phyloP scores from a whole-genome alignment of 1,284 basidiomycete species.

The Ganoderma multipileum region DNA sequence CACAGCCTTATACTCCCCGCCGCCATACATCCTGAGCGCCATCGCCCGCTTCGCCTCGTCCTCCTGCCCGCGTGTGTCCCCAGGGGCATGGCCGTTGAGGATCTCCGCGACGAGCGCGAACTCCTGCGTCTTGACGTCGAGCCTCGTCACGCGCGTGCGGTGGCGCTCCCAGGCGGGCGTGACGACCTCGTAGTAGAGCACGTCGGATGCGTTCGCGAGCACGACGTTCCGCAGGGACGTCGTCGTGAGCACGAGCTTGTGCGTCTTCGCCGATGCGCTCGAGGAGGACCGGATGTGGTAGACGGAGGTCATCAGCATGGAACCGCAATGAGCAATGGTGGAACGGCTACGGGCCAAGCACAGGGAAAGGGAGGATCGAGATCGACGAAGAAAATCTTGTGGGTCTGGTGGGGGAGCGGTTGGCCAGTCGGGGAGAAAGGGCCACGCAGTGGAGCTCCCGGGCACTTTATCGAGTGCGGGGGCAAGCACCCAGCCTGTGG shows the following conservation, averaged over 20 bases:
- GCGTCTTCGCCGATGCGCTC: conserved; percentile 32
- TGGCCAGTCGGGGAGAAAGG: not conserved
- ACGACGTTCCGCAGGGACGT: conserved; percentile 46
- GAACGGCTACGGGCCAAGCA: conserved; percentile 1
- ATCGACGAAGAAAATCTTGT: not conserved
- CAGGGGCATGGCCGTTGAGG: conserved; percentile 38
- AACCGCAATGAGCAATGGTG: not conserved
- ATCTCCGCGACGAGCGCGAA: conserved; percentile 46
- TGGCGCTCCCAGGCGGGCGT: conserved; percentile 49
- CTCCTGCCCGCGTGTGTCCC: conserved; percentile 8
- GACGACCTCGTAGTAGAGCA: conserved; percentile 49
- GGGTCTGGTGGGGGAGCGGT: not conserved
- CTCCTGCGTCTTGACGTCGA: conserved; percentile 42
- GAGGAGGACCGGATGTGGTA: conserved; percentile 23
- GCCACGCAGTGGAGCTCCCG: conserved; percentile 7
- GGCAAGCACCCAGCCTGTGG: conserved; percentile 11
- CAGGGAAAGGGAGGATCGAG: conserved; percentile 4
- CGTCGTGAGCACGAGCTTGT: conserved; percentile 48
- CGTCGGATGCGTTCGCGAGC: conserved; percentile 46
- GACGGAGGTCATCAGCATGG: conserved; percentile 18
- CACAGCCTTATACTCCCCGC: conserved; percentile 35
- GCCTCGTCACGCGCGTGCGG: conserved; percentile 44
- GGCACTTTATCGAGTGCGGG: conserved; percentile 20
- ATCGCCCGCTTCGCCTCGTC: conserved; percentile 35
- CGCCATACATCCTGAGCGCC: conserved; percentile 39